phyloP scores from a whole-genome alignment of 352 stramenopile species.

The Plasmopara viticola region DNA sequence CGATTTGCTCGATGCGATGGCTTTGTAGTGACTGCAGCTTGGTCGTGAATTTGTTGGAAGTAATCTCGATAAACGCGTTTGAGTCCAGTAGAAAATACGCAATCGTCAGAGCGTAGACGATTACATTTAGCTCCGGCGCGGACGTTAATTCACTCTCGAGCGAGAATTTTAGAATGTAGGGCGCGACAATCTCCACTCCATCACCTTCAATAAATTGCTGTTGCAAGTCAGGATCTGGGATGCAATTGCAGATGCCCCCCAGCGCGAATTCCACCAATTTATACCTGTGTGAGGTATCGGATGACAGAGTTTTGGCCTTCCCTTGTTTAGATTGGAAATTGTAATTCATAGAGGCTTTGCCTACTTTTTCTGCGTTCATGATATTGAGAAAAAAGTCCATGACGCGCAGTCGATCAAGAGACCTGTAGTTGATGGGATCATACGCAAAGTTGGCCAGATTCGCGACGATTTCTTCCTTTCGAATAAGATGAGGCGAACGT shows the following conservation, averaged over 20 bases:
- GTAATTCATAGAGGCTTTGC: not conserved
- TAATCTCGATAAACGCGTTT: slow-evolving; percentile 34
- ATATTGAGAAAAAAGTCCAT: slow-evolving; percentile 79
- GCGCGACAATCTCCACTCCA: slow-evolving; percentile 37
- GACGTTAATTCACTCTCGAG: slow-evolving; percentile 10
- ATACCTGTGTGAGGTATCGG: slow-evolving; percentile 13
- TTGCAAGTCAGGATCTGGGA: slow-evolving; percentile 51
- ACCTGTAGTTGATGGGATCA: slow-evolving; percentile 77
- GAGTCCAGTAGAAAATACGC: slow-evolving; percentile 70
- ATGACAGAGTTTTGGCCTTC: slow-evolving; percentile 1
- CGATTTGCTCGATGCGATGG: slow-evolving; percentile 36
- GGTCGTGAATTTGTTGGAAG: slow-evolving; percentile 20
- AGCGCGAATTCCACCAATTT: slow-evolving; percentile 63
- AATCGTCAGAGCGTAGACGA: slow-evolving; percentile 50
- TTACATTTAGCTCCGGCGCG: slow-evolving; percentile 31
- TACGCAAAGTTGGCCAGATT: slow-evolving; percentile 84
- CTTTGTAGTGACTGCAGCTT: slow-evolving; percentile 29
- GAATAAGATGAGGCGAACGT: slow-evolving; percentile 45
- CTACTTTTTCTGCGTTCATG: slow-evolving; percentile 44
- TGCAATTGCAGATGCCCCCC: slow-evolving; percentile 72
- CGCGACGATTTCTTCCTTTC: slow-evolving; percentile 68
- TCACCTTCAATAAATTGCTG: slow-evolving; percentile 44
- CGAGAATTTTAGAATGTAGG: slow-evolving; percentile 31
- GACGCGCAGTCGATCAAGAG: slow-evolving; percentile 45
- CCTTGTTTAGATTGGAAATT: slow-evolving; percentile 7